phyloP scores from a whole-genome alignment of 2,329 filamentous ascomycete species.

The Metarhizium sp. region DNA sequence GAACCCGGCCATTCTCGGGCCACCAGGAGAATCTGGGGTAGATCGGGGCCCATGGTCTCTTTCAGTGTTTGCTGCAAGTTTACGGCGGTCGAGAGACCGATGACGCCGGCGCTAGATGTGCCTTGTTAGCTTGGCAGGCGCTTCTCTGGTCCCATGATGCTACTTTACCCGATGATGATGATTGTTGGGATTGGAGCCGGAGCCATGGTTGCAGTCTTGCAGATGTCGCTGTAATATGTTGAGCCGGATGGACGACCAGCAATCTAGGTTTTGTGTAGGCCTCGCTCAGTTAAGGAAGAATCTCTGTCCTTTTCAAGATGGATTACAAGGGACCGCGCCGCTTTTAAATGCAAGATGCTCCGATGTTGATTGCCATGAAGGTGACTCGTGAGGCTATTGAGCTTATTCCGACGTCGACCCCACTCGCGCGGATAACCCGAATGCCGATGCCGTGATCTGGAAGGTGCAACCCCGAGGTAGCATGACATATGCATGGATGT shows the following conservation, averaged over 20 bases:
- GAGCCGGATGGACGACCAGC: background rate
- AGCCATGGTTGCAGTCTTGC: background rate
- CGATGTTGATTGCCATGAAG: too few relatives aligned
- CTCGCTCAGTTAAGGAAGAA: too few relatives aligned
- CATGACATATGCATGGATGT: too few relatives aligned
- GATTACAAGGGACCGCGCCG: too few relatives aligned
- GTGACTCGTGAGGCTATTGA: background rate
- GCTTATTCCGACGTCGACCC: background rate
- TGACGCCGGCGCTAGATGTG: slow-evolving; percentile 38
- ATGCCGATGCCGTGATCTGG: background rate
- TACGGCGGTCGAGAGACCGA: slow-evolving; percentile 39
- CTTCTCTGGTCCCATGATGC: background rate
- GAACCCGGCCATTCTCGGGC: slow-evolving; percentile 26
- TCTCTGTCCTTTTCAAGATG: too few relatives aligned
- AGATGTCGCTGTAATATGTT: background rate
- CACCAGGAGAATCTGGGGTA: slow-evolving; percentile 15
- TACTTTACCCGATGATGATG: slow-evolving; percentile 7
- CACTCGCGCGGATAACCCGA: background rate
- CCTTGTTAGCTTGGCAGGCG: background rate
- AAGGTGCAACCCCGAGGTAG: background rate
- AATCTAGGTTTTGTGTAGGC: background rate
- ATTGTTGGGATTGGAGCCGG: background rate
- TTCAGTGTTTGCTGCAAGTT: slow-evolving; percentile 26
- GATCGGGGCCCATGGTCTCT: background rate
- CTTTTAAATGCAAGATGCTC: too few relatives aligned